phyloP scores from a whole-genome alignment of 805 yeast species.

The Nakazawaea wickerhamii region DNA sequence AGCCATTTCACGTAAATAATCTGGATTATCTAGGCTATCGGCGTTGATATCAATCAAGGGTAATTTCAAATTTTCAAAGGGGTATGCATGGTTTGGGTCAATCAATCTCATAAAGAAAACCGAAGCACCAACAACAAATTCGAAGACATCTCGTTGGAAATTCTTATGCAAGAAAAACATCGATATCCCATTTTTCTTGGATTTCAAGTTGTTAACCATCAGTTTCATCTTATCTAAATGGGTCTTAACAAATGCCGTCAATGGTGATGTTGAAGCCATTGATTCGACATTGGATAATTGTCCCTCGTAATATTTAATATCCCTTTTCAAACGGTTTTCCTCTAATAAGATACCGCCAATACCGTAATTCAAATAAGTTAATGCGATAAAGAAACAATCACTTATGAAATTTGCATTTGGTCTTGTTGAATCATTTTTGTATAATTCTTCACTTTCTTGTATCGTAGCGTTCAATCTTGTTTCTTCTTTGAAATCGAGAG shows the following conservation, averaged over 20 bases:
- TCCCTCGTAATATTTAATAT: slow-evolving; percentile 43
- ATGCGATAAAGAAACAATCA: slow-evolving; percentile 76
- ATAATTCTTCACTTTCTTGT: slow-evolving; percentile 59
- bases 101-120: slow-evolving; percentile 65
- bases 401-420: slow-evolving; percentile 71
- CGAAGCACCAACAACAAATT: slow-evolving; percentile 70
- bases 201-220: slow-evolving; percentile 31
- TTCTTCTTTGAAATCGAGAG: slow-evolving; percentile 71
- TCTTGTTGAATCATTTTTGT: slow-evolving; percentile 22
- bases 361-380: slow-evolving; percentile 83
- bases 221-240: slow-evolving; percentile 28
- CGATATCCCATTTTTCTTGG: slow-evolving; percentile 52
- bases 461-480: slow-evolving; percentile 76
- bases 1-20: slow-evolving; percentile 55
- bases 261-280: slow-evolving; percentile 19
- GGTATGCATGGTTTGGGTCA: slow-evolving; percentile 67
- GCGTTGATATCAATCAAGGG: slow-evolving; percentile 57
- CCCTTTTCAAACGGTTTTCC: slow-evolving; percentile 47
- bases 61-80: slow-evolving; percentile 42
- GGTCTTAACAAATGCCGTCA: slow-evolving; percentile 22
- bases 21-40: slow-evolving; percentile 66
- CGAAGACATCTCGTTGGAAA: slow-evolving; percentile 64
- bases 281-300: slow-evolving; percentile 50
- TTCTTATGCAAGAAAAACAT: slow-evolving; percentile 55
- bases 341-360: slow-evolving; percentile 68